Conservation (phyloP, 2,329 filamentous ascomycete genomes). For the Cladosporium cucumerinum region DNA sequence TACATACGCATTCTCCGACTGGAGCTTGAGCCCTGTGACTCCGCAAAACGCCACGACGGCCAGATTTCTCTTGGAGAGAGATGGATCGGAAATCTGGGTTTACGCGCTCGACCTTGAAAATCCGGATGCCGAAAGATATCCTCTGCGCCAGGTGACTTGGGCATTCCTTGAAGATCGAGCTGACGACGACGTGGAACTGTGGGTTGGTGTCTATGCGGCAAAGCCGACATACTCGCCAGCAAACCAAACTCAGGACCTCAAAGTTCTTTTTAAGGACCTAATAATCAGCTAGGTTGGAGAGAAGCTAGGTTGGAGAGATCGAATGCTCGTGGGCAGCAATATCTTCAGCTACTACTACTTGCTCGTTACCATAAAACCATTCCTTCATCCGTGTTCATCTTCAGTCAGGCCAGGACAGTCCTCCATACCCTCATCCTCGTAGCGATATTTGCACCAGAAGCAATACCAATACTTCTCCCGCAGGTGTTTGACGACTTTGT, state of each 20-base stretch:
- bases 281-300: not conserved
- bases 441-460: slow-evolving; percentile 91
- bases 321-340: not conserved
- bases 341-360: not conserved
- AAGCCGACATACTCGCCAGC: slow-evolving; percentile 55
- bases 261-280: slow-evolving; percentile 46
- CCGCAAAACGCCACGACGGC: slow-evolving; percentile 24
- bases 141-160: slow-evolving; percentile 70
- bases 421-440: slow-evolving; percentile 71
- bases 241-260: slow-evolving; percentile 46
- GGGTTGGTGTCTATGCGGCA: slow-evolving; percentile 57
- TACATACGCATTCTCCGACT: slow-evolving; percentile 72
- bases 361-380: not conserved
- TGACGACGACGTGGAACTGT: slow-evolving; percentile 54
- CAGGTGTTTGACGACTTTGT: slow-evolving; percentile 64
- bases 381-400: slow-evolving; percentile 69
- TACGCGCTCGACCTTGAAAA: slow-evolving; percentile 44
- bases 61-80: slow-evolving; percentile 20
- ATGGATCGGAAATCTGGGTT: slow-evolving; percentile 65
- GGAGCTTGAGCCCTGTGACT: slow-evolving; percentile 60
- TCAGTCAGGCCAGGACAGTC: slow-evolving; percentile 85
- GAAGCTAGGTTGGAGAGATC: not conserved
- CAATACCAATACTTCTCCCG: slow-evolving; percentile 75
- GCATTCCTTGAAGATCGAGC: slow-evolving; percentile 58
- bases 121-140: slow-evolving; percentile 44